A percentile compares a stretch with the other conserved stretches of the same genome.
Evolutionary conservation across 1,284 basidiomycete genomes (phyloP).

Genomic region (Ustilago trichophora): DNA sequence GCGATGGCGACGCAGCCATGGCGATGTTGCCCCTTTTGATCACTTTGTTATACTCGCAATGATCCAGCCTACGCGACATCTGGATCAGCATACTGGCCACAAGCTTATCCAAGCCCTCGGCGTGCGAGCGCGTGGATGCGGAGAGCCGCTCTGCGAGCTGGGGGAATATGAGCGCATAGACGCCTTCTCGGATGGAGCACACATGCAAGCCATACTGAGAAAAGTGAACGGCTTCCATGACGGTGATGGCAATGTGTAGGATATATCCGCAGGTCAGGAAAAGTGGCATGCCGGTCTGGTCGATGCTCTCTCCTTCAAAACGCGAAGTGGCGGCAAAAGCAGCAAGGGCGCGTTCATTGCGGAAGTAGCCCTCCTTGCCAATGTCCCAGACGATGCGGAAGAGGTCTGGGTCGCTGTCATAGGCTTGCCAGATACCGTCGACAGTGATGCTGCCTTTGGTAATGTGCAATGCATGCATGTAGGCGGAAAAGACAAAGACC

Average conservation of each 20-base stretch:
- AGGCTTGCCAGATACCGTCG: slow-evolving; percentile 1
- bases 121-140: neutral
- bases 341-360: slow-evolving; percentile 7
- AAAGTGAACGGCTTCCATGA: slow-evolving; percentile 13
- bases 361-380: neutral
- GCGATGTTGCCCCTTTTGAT: too few species aligned
- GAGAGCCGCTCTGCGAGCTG: slow-evolving; percentile 9
- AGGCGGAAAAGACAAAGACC: slow-evolving; percentile 5
- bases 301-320: slow-evolving; percentile 5
- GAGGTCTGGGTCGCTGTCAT: neutral
- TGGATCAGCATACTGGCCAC: slow-evolving; percentile 16
- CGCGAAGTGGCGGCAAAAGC: slow-evolving; percentile 4
- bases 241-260: slow-evolving; percentile 15
- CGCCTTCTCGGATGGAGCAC: slow-evolving; percentile 2
- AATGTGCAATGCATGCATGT: slow-evolving; percentile 9
- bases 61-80: slow-evolving; percentile 8
- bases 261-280: slow-evolving; percentile 21
- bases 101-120: slow-evolving; percentile 10
- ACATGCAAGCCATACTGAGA: slow-evolving; percentile 4
- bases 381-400: neutral
- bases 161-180: slow-evolving; percentile 14
- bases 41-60: slow-evolving; percentile 1
- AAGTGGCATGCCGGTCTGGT: slow-evolving; percentile 13
- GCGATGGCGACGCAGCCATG: too few species aligned
- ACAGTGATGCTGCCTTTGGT: neutral